These are phyloP conservation scores for Davidsoniella australis DNA, from an alignment of 2,329 filamentous ascomycete species.

Conservation along the genomic window DNA sequence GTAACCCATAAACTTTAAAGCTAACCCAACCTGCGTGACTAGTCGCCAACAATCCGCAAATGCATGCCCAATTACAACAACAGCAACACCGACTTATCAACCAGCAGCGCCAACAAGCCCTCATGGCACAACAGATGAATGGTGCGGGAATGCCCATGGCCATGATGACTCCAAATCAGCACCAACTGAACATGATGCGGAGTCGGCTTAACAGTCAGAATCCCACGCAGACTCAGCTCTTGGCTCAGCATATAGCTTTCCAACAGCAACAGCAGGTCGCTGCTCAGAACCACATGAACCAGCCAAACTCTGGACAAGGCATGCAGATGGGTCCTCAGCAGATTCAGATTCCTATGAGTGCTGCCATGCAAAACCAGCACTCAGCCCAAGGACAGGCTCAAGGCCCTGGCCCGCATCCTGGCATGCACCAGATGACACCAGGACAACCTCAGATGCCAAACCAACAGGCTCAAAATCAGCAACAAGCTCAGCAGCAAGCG, in stretches of 20 bases:
- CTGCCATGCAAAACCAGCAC: constrained; percentile 14
- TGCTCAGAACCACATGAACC: constrained; percentile 23
- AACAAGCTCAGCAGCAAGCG: constrained; percentile 19
- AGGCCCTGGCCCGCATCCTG: constrained; percentile 21
- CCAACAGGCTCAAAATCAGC: constrained; percentile 2
- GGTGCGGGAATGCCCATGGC: constrained; percentile 37
- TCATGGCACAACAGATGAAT: constrained; percentile 34
- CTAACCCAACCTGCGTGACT: constrained; percentile 3
- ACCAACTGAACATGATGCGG: constrained; percentile 33
- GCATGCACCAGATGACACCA: constrained; percentile 16
- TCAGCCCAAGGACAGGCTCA: constrained; percentile 13
- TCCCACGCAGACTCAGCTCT: constrained; percentile 19
- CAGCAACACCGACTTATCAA: constrained; percentile 41
- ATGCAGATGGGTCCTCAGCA: constrained; percentile 30
- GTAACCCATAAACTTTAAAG: too few relatives aligned
- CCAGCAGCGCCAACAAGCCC: constrained; percentile 33
- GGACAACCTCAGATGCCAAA: constrained; percentile 9
- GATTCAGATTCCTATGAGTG: constrained; percentile 13
- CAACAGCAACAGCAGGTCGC: constrained; percentile 24
- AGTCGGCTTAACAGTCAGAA: not conserved
- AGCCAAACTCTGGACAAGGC: constrained; percentile 27
- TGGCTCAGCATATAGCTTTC: constrained; percentile 30
- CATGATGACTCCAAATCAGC: constrained; percentile 25
- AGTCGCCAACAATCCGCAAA: constrained; percentile 20
- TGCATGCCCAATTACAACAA: constrained; percentile 27